Conservation (phyloP, 768 basidiomycete genomes). For the Mycena vitilis region DNA sequence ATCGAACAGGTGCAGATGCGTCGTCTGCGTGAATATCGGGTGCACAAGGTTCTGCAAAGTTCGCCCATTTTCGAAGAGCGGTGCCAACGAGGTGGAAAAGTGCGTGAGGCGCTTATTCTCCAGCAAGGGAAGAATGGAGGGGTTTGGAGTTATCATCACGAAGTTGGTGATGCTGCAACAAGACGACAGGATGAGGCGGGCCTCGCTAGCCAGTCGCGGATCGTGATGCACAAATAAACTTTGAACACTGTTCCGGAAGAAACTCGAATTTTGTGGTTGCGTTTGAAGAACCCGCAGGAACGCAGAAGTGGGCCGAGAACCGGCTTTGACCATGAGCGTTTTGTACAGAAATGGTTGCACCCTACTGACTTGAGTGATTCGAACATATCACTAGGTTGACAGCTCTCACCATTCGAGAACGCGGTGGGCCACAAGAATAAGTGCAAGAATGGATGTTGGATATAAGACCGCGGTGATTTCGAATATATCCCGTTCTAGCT, state of each 20-base stretch:
- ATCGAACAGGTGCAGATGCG: conserved; percentile 30
- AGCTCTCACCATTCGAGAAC: conserved; percentile 14
- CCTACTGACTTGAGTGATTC: neutral
- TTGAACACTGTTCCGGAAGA: conserved; percentile 16
- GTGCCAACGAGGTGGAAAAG: conserved; percentile 16
- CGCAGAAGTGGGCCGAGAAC: neutral
- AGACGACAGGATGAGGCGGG: conserved; percentile 6
- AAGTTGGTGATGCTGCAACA: conserved; percentile 18
- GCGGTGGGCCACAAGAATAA: conserved; percentile 22
- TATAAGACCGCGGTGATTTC: conserved; percentile 4
- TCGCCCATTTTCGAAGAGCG: conserved; percentile 18
- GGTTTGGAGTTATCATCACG: conserved; percentile 19
- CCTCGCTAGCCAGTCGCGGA: conserved; percentile 7
- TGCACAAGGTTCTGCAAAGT: conserved; percentile 16
- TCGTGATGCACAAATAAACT: conserved; percentile 18
- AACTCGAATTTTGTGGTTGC: conserved; percentile 3
- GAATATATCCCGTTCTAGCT: conserved; percentile 24
- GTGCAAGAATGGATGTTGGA: conserved; percentile 8
- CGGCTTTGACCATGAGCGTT: conserved; percentile 8
- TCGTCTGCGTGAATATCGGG: conserved; percentile 23
- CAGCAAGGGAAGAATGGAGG: conserved; percentile 16
- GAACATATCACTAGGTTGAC: neutral
- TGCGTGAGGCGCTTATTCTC: conserved; percentile 9
- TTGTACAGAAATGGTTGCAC: conserved; percentile 17
- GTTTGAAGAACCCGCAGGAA: neutral